Conservation (phyloP, 306 rosid genomes). For the Bauhinia variegata region DNA sequence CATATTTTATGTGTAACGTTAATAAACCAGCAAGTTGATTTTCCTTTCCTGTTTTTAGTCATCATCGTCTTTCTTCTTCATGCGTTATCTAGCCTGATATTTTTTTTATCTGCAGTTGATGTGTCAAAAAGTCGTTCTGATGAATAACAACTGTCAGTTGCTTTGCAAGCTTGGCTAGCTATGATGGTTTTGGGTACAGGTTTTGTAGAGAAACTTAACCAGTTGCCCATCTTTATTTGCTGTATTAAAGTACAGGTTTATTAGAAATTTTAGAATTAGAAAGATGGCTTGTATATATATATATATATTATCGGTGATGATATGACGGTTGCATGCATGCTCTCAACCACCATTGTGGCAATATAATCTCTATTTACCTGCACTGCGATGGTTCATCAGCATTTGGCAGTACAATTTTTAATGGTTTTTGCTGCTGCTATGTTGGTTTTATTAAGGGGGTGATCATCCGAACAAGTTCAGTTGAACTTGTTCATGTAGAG, state of each 20-base stretch:
- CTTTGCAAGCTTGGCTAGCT: constrained; percentile 33
- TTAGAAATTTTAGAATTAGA: neutral
- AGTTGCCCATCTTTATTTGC: constrained; percentile 28
- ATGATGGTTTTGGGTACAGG: constrained; percentile 48
- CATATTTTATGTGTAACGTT: constrained; percentile 19
- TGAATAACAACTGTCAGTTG: constrained; percentile 43
- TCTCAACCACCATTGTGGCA: constrained; percentile 12
- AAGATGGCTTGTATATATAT: constrained; percentile 36
- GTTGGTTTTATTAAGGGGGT: no score
- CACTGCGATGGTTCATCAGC: no score
- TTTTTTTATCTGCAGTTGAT: constrained; percentile 40
- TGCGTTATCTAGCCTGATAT: constrained; percentile 15
- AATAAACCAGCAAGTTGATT: neutral
- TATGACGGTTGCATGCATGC: constrained; percentile 32
- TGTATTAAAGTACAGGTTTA: constrained; percentile 27
- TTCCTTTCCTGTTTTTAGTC: neutral
- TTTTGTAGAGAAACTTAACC: constrained; percentile 37
- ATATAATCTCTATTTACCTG: no score
- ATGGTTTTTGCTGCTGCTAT: no score
- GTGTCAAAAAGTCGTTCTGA: constrained; percentile 34
- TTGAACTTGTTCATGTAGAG: no score
- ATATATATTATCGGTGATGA: constrained; percentile 37
- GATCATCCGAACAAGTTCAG: no score
- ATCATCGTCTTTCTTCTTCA: neutral
- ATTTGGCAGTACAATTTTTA: no score